Percentiles rank a stretch among this genome's conserved stretches.
Conservation (phyloP, 2,329 filamentous ascomycete genomes). For the Didymella glomerata region DNA sequence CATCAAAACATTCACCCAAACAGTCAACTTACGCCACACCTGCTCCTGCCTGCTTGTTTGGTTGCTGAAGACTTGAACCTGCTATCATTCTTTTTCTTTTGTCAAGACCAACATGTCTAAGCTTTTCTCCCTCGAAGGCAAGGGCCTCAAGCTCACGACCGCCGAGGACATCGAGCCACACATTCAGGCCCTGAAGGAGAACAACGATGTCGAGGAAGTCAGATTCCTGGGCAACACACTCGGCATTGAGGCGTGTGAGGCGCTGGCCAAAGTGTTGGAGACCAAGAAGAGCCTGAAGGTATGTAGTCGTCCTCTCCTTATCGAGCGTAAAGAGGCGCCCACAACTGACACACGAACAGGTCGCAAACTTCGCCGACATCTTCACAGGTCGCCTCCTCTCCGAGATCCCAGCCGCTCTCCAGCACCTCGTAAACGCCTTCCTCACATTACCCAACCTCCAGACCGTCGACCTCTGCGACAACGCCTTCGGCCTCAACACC, state of each 20-base stretch:
- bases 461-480: slow-evolving; percentile 96
- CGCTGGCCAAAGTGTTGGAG: slow-evolving; percentile 81
- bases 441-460: slow-evolving; percentile 85
- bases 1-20: slow-evolving; percentile 38
- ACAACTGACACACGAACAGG: slow-evolving; percentile 54
- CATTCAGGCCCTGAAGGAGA: slow-evolving; percentile 76
- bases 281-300: slow-evolving; percentile 85
- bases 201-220: slow-evolving; percentile 82
- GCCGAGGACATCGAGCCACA: slow-evolving; percentile 86
- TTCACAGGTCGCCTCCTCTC: slow-evolving; percentile 93
- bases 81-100: slow-evolving; percentile 7
- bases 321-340: background rate
- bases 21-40: slow-evolving; percentile 17
- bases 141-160: slow-evolving; percentile 89
- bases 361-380: slow-evolving; percentile 94
- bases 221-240: slow-evolving; percentile 90
- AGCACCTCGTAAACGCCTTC: slow-evolving; percentile 83
- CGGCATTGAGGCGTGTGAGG: slow-evolving; percentile 85
- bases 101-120: slow-evolving; percentile 60
- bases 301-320: slow-evolving; percentile 17
- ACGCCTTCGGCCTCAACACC: slow-evolving; percentile 96
- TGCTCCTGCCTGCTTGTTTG: slow-evolving; percentile 2
- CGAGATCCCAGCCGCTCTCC: slow-evolving; percentile 92
- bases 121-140: slow-evolving; percentile 89
- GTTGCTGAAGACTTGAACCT: background rate